A percentile compares a stretch with the other conserved stretches of the same genome.
These are phyloP conservation scores for Plasmodium relictum DNA, from an alignment of 169 alveolate species.

Conservation along the genomic window DNA sequence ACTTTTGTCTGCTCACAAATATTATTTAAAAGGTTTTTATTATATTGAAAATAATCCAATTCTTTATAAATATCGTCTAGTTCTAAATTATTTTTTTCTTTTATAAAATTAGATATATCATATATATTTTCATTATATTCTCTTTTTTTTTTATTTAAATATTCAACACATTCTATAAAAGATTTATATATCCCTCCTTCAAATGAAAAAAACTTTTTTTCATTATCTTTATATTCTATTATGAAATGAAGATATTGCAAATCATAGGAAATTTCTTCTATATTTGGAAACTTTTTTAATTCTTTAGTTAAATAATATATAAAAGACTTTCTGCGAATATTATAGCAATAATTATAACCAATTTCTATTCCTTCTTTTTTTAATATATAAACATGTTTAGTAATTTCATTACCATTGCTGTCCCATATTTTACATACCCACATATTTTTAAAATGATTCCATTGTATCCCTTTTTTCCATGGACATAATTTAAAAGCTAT, in stretches of 20 bases:
- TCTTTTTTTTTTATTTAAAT: conserved; percentile 44
- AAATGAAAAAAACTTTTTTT: conserved; percentile 21
- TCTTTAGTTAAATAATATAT: conserved; percentile 30
- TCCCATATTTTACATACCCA: conserved; percentile 73
- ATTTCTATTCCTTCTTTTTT: conserved; percentile 74
- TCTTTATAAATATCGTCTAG: conserved; percentile 19
- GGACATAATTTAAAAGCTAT: conserved; percentile 47
- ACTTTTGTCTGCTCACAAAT: conserved; percentile 53
- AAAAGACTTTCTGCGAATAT: conserved; percentile 30
- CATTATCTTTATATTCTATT: conserved; percentile 39
- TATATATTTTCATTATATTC: conserved; percentile 18
- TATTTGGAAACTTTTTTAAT: conserved; percentile 56
- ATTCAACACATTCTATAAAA: conserved; percentile 37
- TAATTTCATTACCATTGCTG: conserved; percentile 55
- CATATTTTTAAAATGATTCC: conserved; percentile 58
- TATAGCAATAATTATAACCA: conserved; percentile 60
- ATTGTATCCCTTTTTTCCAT: conserved; percentile 75
- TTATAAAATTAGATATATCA: conserved; percentile 24
- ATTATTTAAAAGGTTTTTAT: background rate
- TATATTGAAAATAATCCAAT: conserved; percentile 11
- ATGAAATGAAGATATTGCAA: conserved; percentile 30
- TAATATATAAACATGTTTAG: conserved; percentile 62
- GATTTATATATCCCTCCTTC: conserved; percentile 64
- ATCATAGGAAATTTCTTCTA: conserved; percentile 51
- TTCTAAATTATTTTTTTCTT: conserved; percentile 23